Evolutionary conservation across 768 basidiomycete genomes (phyloP).

Genomic region (Tulasnella sp.): DNA sequence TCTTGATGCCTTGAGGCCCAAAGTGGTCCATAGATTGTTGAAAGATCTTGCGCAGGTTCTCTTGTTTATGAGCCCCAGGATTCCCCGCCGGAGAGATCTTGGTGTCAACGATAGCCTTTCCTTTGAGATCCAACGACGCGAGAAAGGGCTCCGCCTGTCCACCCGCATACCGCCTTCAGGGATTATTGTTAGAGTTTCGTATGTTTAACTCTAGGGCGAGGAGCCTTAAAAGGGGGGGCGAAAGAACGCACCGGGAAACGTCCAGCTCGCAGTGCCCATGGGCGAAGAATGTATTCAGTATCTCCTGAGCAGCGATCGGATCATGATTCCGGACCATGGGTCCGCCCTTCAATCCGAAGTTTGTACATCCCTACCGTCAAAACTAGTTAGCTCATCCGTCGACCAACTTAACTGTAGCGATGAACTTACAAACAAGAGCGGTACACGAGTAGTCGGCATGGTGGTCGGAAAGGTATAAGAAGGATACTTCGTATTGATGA

Average conservation of each 20-base stretch:
- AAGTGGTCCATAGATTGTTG: conserved; percentile 7
- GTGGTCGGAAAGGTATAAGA: too few species aligned
- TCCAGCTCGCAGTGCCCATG: conserved; percentile 39
- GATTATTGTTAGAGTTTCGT: conserved; percentile 27
- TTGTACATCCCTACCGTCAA: too few species aligned
- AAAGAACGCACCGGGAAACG: conserved; percentile 27
- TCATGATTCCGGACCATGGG: too few species aligned
- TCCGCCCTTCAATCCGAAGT: too few species aligned
- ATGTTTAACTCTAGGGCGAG: not conserved
- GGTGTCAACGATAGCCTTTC: conserved; percentile 36
- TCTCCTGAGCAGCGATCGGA: conserved; percentile 25
- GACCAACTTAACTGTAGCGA: too few species aligned
- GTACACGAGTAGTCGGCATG: too few species aligned
- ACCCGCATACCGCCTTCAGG: conserved; percentile 18
- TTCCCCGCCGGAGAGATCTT: conserved; percentile 28
- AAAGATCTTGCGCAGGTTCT: conserved; percentile 14
- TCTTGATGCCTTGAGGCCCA: conserved; percentile 4
- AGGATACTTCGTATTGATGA: too few species aligned
- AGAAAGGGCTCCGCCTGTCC: too few species aligned
- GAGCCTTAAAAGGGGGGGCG: not conserved
- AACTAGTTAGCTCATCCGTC: too few species aligned
- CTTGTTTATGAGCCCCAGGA: conserved; percentile 13
- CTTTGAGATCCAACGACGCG: not conserved
- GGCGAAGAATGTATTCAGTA: conserved; percentile 35
- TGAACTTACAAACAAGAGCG: too few species aligned